Conservation (phyloP, 192 early-diverging fungal genomes). For the Chytriomyces sp. region DNA sequence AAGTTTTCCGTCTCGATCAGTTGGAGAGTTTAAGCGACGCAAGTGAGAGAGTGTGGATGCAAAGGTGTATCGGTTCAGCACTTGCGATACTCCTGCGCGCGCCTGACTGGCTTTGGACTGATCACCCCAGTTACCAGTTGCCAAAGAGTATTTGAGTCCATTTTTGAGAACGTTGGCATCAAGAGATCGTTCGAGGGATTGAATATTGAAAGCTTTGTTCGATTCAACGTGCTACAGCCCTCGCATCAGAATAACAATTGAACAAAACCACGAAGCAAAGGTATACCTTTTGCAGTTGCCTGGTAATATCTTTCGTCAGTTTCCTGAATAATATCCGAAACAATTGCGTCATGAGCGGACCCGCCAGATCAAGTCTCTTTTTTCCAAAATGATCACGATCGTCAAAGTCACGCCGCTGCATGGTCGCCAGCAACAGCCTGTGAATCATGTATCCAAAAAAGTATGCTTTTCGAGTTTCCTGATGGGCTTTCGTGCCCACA, state of each 20-base stretch:
- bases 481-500: constrained; percentile 83
- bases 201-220: constrained; percentile 80
- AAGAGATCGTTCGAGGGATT: constrained; percentile 58
- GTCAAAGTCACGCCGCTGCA: constrained; percentile 88
- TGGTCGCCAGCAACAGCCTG: constrained; percentile 82
- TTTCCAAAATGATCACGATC: constrained; percentile 99
- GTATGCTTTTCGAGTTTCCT: constrained; percentile 91
- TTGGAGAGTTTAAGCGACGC: constrained; percentile 97
- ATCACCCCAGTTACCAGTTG: constrained; percentile 99
- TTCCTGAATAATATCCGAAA: constrained; percentile 94
- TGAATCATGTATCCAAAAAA: constrained; percentile 99
- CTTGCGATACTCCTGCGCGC: constrained; percentile 93
- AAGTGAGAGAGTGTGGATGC: constrained; percentile 98
- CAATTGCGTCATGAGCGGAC: constrained; percentile 86
- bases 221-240: constrained; percentile 75
- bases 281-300: constrained; percentile 84
- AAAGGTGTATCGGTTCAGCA: constrained; percentile 98
- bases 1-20: constrained; percentile 96
- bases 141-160: constrained; percentile 93
- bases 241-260: constrained; percentile 58
- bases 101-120: constrained; percentile 91
- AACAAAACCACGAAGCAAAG: neutral
- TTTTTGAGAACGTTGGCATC: constrained; percentile 88
- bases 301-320: constrained; percentile 86
- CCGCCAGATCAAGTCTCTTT: constrained; percentile 97